Evolutionary conservation across 2,329 filamentous ascomycete species (phyloP), one percentile per base, ranked within the genome.

Genomic region (Calonectria fujianensis): DNA sequence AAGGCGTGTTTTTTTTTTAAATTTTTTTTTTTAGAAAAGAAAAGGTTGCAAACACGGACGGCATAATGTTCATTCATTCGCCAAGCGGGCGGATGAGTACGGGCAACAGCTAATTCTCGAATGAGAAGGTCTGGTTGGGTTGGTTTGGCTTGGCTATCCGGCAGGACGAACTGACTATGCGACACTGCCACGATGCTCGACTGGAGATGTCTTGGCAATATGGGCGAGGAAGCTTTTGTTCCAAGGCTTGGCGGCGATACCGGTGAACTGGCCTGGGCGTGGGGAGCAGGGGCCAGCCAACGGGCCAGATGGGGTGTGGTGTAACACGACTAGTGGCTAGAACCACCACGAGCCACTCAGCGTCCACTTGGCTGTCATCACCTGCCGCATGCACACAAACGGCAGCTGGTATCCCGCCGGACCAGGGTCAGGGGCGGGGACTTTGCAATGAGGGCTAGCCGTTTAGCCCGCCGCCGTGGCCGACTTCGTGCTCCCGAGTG

Each of bases 111-210:
- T 39, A 18, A 63, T 27, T 14, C 57, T 39, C 35, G n/a, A 63
- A 63, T 27, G 24, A 41, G 57, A 48, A 48, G 45, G 45, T 48
- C n/a, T 63, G 35, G 9, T 31, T 63, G 35, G 9, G 13, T 10
- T 11, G 32, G 32, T 2, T 39, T 27, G 57, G 39, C 57, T 63
- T 63, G 57, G 37, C 57, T 24, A 27, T 37, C 7, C 16, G 13
- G 29, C 39, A 61, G 27, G 18, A 63, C 3, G 27, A 10, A 7
- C 1, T 14, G 35, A 63, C 13, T 16, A 18, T 63, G 52, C 29
- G n/a, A 63, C 57, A 63, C 57, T 63, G 57, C 57, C 57, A 41
- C 57, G 27, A 29, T 63, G 41, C n/a, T 29, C 11, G 14, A 37
- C 57, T 41, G 16, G 27, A 18, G 16, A 20, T 24, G n/a, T 41